Conservation (phyloP, 495 filamentous ascomycete species). For the Hypoxylon cercidicola region DNA sequence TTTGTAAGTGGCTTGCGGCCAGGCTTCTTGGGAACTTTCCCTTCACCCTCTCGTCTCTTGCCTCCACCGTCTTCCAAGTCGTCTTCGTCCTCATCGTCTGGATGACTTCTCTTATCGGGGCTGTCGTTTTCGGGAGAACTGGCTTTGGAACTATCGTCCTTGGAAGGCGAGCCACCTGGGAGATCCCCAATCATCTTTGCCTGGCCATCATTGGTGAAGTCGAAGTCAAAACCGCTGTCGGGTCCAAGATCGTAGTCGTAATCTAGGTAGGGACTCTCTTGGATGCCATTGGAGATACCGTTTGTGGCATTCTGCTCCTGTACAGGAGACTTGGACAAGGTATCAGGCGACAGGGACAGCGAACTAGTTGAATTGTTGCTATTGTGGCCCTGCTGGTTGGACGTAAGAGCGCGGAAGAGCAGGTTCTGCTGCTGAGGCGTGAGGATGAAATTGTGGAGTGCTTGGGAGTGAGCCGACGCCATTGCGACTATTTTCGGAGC, state of each 20-base stretch:
- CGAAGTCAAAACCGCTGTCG: conserved; percentile 66
- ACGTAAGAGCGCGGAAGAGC: conserved; percentile 85
- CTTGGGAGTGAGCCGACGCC: conserved; percentile 54
- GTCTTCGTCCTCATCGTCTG: conserved; percentile 72
- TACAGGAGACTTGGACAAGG: conserved; percentile 65
- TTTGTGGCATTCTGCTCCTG: conserved; percentile 40
- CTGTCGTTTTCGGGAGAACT: conserved; percentile 73
- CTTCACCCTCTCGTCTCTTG: conserved; percentile 83
- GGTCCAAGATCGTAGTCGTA: conserved; percentile 71
- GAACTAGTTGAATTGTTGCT: conserved; percentile 47
- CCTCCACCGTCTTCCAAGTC: conserved; percentile 69
- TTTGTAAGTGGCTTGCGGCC: conserved; percentile 95
- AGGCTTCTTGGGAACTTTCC: conserved; percentile 87
- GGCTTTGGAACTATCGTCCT: conserved; percentile 50
- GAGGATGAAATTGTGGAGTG: conserved; percentile 63
- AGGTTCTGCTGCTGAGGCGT: conserved; percentile 89
- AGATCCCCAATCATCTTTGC: conserved; percentile 80
- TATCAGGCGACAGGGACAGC: conserved; percentile 62
- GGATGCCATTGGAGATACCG: conserved; percentile 56
- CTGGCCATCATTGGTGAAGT: conserved; percentile 74
- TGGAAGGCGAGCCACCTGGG: conserved; percentile 63
- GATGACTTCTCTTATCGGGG: conserved; percentile 84
- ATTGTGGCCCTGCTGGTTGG: conserved; percentile 64
- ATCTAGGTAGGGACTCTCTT: conserved; percentile 86
- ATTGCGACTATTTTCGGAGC: conserved; percentile 54